Evolutionary conservation across 1,284 basidiomycete genomes (phyloP), one percentile per base, ranked within the genome.

Genomic region (Athelia psychrophila): DNA sequence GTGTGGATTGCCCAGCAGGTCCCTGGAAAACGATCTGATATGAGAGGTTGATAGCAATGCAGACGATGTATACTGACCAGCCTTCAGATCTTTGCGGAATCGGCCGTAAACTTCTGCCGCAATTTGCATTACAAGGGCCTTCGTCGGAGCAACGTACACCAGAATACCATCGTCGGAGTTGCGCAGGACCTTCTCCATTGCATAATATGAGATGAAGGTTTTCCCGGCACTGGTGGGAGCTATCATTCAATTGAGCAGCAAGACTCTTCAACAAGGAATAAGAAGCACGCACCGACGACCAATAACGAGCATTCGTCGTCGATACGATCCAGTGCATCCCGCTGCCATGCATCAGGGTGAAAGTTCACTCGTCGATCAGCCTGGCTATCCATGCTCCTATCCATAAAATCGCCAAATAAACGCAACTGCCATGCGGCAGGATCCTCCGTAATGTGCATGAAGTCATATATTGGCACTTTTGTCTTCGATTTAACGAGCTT

Each of bases 151-250:
- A 25, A 88, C 77, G 61, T 88, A 89, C n/a, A 89, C 79, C 30
- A 89, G 61, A 35, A 88, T 74, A 1, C 81, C 84, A 45, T 86
- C 77, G 58, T 88, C 80, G 0, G 81, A 81, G 27, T 71, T 71
- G 50, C 81, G 68, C 4, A 88, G 64, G 13, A 86, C 69, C 54
- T 79, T 77, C 64, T 88, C 86, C 86, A 88, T 88, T 0, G 86
- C 85, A 55, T 88, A 87, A 62, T 77, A 88, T 2, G 84, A 86
- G 42, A 89, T 86, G 62, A 89, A 88, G 0, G 87, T 88, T 64
- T 88, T 89, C 30, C 86, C 84, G 0, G 84, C 83, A 67, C 81
- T 84, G 0, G 82, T 85, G 0, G 84, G 83, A 1, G 84, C 84
- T 84, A n/a, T n/a, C n/a, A n/a, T n/a, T n/a, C n/a, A n/a, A n/a